A percentile compares a stretch with the other conserved stretches of the same genome.
Conservation (phyloP, 2,329 filamentous ascomycete genomes). For the Coniosporium tulheliwenetii region DNA sequence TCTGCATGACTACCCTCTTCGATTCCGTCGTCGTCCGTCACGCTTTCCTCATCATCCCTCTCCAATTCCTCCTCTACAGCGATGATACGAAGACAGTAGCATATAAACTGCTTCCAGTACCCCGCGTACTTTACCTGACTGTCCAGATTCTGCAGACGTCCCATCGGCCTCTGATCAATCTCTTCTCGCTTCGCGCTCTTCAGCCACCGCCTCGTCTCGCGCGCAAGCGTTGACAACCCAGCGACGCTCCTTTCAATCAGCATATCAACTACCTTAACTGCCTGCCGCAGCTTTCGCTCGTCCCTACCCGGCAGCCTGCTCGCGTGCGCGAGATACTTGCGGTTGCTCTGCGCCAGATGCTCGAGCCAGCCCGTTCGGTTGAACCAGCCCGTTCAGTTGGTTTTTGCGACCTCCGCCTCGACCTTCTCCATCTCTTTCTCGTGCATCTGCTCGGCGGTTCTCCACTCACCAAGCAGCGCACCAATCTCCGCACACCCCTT, state of each 20-base stretch:
- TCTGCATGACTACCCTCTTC: not conserved
- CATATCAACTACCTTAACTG: slow-evolving; percentile 2
- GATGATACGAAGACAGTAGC: no score
- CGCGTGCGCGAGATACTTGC: slow-evolving; percentile 4
- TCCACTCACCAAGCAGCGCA: not conserved
- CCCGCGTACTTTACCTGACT: no score
- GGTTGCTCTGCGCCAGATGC: slow-evolving; percentile 3
- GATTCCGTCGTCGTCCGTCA: no score
- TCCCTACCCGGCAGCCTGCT: slow-evolving; percentile 5
- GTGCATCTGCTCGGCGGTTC: not conserved
- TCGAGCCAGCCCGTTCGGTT: slow-evolving; percentile 5
- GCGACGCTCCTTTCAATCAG: slow-evolving; percentile 6
- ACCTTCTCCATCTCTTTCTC: slow-evolving; percentile 2
- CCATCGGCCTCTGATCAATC: slow-evolving; percentile 5
- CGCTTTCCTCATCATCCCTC: no score
- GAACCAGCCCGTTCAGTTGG: slow-evolving; percentile 5
- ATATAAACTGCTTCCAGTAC: no score
- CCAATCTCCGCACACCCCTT: slow-evolving; percentile 1
- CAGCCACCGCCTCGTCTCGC: slow-evolving; percentile 7
- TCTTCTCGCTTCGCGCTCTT: slow-evolving; percentile 5
- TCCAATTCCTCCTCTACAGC: no score
- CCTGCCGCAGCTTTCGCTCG: slow-evolving; percentile 1
- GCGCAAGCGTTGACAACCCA: slow-evolving; percentile 3
- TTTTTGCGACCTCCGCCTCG: slow-evolving; percentile 4
- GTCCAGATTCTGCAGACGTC: slow-evolving; percentile 7